phyloP scores from a whole-genome alignment of 768 basidiomycete genomes.

The Leccinum uliginosum region DNA sequence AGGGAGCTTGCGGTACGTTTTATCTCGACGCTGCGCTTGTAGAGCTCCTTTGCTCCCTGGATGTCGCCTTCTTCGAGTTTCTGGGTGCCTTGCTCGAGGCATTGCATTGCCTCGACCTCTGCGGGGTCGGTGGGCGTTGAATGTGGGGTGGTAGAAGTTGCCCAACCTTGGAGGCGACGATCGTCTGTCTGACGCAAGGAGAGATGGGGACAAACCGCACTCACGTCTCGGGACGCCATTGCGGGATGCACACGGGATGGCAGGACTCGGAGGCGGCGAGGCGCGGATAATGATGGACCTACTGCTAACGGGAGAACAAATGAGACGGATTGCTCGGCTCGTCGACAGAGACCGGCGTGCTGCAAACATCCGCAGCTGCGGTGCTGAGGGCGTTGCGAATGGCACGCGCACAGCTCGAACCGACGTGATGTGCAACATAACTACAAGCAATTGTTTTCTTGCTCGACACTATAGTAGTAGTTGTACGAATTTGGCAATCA shows the following conservation, averaged over 20 bases:
- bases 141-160: slow-evolving; percentile 74
- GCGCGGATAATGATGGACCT: slow-evolving; percentile 8
- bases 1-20: slow-evolving; percentile 75
- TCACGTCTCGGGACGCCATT: slow-evolving; percentile 24
- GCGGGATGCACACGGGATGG: slow-evolving; percentile 5
- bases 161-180: slow-evolving; percentile 49
- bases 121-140: slow-evolving; percentile 83
- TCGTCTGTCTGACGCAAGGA: slow-evolving; percentile 1
- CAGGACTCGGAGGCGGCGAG: slow-evolving; percentile 4
- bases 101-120: slow-evolving; percentile 71
- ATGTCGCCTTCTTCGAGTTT: slow-evolving; percentile 87
- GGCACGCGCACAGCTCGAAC: slow-evolving; percentile 9
- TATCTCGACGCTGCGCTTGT: slow-evolving; percentile 76
- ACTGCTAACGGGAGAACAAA: slow-evolving; percentile 19
- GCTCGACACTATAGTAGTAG: slow-evolving; percentile 11
- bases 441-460: slow-evolving; percentile 34
- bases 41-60: slow-evolving; percentile 69
- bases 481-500: slow-evolving; percentile 3
- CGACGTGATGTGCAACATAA: slow-evolving; percentile 16
- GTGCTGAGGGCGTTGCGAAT: slow-evolving; percentile 19
- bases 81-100: slow-evolving; percentile 77
- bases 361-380: slow-evolving; percentile 22
- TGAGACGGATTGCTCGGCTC: slow-evolving; percentile 19
- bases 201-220: slow-evolving; percentile 16
- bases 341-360: slow-evolving; percentile 20